A percentile compares a stretch with the other conserved stretches of the same genome.
Conservation (phyloP, 768 basidiomycete genomes). For the Phylloporus sp. region DNA sequence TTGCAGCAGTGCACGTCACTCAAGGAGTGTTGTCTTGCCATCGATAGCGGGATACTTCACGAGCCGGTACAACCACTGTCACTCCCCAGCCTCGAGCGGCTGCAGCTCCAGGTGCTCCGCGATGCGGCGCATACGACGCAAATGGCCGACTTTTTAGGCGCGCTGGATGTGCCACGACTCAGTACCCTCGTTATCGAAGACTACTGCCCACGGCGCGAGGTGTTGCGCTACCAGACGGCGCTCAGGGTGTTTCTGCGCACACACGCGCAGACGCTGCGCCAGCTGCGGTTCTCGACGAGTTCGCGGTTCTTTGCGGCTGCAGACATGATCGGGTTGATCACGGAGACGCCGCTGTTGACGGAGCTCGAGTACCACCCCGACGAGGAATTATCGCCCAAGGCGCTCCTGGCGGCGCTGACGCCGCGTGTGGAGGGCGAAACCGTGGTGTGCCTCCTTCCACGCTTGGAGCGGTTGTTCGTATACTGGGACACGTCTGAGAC, state of each 20-base stretch:
- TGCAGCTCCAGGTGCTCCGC: conserved; percentile 15
- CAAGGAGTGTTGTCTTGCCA: conserved; percentile 17
- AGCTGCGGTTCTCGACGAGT: conserved; percentile 14
- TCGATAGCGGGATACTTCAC: conserved; percentile 9
- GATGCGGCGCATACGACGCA: conserved; percentile 17
- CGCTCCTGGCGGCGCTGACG: conserved; percentile 20
- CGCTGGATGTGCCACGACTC: conserved; percentile 16
- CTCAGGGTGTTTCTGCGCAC: conserved; percentile 16
- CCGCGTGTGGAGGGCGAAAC: conserved; percentile 9
- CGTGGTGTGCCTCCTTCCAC: conserved; percentile 16
- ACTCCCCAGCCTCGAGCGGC: conserved; percentile 16
- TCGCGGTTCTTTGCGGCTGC: conserved; percentile 17
- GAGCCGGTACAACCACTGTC: conserved; percentile 10
- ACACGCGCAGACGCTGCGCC: conserved; percentile 9
- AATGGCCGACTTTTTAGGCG: conserved; percentile 12
- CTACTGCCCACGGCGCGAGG: conserved; percentile 10
- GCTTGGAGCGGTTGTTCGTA: conserved; percentile 17
- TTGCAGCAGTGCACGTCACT: conserved; percentile 21
- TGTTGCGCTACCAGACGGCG: conserved; percentile 8
- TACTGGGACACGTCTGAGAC: conserved; percentile 27
- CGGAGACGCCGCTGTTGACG: conserved; percentile 15
- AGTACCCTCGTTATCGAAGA: conserved; percentile 16
- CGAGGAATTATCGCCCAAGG: conserved; percentile 17
- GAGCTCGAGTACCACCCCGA: conserved; percentile 24
- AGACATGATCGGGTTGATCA: conserved; percentile 15